Base-by-base conservation (phyloP, 768 basidiomycete species). In the Tremella mesenterica region DNA sequence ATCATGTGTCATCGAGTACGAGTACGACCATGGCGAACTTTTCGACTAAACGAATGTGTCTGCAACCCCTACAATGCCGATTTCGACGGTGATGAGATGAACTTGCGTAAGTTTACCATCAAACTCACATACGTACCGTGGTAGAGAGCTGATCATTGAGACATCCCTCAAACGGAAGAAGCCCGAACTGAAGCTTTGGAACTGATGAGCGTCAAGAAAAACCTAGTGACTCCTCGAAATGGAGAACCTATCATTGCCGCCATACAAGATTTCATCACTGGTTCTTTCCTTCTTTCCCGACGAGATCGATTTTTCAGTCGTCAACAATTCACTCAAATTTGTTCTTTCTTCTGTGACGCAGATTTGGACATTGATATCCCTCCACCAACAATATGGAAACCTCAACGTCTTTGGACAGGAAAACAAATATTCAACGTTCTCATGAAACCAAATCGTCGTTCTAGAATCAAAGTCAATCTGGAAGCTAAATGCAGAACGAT, bases 61-160 rank as follows among this genome's bases (percentile, higher is more conserved):
- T 99, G 95, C 75, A 91, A 88, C 44, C 95, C 95, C 7, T 97
- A 96, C 75, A 96, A 96, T 69, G 95, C 95, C 45, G 95, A 99
- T 78, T 99, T 99, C 60, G 95, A 99, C 71, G 95, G 95, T 57
- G 95, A 99, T 71, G 95, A 99, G 73, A 99, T 99, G 95, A 99
- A 99, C 75, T 77, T 99, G 65, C 95, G 93, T 92, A 66, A 65
- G 88, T 67, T 5, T 9, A 34, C 21, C 16, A 3, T n/a, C 20
- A 10, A n/a, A 14, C 4, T 10, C 4, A 13, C 52, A 9, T 6
- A 20, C 29, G 16, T 27, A 20, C 21, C 14, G 33, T n/a, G 2
- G 48, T n/a, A 10, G 33, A 33, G 10, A 33, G 41, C 53, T 58
- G 28, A 41, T 28, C 7, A 20, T 21, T 23, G 30, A 97, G 92